A percentile compares a stretch with the other conserved stretches of the same genome.
Conservation (phyloP, 1,284 basidiomycete genomes). For the Ceratobasidium papillatum region DNA sequence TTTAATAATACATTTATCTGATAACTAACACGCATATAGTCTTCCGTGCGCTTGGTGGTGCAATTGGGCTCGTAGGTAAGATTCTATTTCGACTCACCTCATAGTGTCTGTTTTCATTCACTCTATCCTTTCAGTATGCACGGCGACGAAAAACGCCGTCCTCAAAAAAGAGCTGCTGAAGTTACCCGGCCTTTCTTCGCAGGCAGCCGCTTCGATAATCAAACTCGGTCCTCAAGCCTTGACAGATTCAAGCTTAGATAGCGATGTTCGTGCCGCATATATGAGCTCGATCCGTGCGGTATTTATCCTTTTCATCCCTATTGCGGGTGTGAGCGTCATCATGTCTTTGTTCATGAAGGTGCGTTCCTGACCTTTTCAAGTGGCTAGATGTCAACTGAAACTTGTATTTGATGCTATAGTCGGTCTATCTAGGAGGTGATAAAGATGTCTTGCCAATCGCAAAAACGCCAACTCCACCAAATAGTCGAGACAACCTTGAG, state of each 20-base stretch:
- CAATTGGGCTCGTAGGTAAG: conserved; percentile 31
- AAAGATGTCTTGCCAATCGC: neutral
- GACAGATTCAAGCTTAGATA: neutral
- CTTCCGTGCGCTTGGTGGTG: conserved; percentile 37
- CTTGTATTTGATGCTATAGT: neutral
- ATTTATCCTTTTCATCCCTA: conserved; percentile 28
- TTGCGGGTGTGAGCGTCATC: conserved; percentile 31
- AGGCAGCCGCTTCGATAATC: conserved; percentile 16
- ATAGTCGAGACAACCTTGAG: neutral
- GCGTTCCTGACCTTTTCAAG: neutral
- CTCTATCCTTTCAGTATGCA: conserved; percentile 2
- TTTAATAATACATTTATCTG: neutral
- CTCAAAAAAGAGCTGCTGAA: conserved; percentile 24
- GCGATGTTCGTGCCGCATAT: conserved; percentile 26
- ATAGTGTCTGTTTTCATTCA: too few species aligned
- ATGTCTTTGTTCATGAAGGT: conserved; percentile 31
- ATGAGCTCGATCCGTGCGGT: conserved; percentile 11
- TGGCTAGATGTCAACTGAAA: conserved; percentile 32
- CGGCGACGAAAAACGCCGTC: conserved; percentile 21
- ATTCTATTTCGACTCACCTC: neutral
- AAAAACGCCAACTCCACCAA: neutral
- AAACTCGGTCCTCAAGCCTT: conserved; percentile 12
- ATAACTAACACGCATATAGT: neutral
- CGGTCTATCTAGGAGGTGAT: neutral
- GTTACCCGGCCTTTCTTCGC: conserved; percentile 20